phyloP scores from a whole-genome alignment of 176 grass and related monocot species.

The Aegilops speltoides region DNA sequence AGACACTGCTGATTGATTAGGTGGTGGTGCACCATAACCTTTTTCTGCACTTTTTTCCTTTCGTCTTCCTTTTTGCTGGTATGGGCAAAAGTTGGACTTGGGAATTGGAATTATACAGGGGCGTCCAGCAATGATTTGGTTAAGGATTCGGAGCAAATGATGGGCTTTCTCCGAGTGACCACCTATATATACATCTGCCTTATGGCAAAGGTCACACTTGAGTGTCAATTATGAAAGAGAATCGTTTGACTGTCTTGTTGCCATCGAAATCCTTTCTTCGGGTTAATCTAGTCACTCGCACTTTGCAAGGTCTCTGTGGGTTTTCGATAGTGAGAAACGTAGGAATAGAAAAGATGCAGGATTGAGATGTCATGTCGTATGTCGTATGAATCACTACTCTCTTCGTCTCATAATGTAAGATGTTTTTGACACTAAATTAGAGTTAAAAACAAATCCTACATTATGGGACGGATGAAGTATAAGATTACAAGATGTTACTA shows the following conservation, averaged over 20 bases:
- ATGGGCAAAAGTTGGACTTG: slow-evolving; percentile 23
- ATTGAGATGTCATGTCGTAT: no score
- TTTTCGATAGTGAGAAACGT: no score
- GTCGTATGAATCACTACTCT: no score
- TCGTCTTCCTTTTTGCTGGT: background rate
- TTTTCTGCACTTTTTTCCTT: slow-evolving; percentile 1
- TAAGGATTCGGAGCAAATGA: slow-evolving; percentile 19
- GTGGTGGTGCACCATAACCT: slow-evolving; percentile 4
- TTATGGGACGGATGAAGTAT: no score
- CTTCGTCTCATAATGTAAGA: no score
- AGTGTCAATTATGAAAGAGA: background rate
- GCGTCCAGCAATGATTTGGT: background rate
- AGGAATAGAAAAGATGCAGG: no score
- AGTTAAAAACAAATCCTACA: no score
- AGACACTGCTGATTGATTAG: slow-evolving; percentile 5
- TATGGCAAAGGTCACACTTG: background rate
- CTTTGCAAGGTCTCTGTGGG: no score
- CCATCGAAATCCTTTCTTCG: background rate
- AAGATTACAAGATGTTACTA: no score
- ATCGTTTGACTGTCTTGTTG: background rate
- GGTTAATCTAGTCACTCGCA: no score
- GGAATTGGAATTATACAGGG: slow-evolving; percentile 15
- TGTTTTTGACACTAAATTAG: no score
- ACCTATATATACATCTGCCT: background rate
- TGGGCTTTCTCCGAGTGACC: background rate